Evolutionary conservation across 2,329 filamentous ascomycete species (phyloP).

Genomic region (Echinosphaeria canescens): DNA sequence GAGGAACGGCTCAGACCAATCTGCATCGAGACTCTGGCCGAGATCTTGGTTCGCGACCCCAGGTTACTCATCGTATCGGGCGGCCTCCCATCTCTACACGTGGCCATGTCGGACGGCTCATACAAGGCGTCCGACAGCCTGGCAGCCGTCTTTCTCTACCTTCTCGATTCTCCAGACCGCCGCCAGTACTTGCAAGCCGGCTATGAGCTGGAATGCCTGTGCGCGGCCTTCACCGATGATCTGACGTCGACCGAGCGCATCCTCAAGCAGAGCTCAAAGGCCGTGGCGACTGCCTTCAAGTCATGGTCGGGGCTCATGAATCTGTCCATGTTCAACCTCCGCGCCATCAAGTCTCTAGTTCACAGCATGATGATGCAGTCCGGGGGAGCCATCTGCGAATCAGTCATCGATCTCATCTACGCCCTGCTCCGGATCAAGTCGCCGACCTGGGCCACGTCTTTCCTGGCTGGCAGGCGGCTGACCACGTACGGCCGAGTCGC

Average conservation of each 20-base stretch:
- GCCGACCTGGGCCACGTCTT: conserved; percentile 86
- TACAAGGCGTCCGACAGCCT: conserved; percentile 88
- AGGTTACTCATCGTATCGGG: conserved; percentile 62
- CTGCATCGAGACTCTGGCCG: conserved; percentile 78
- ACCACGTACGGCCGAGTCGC: conserved; percentile 95
- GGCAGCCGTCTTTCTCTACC: conserved; percentile 68
- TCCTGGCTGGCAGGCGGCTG: conserved; percentile 73
- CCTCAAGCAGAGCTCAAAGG: conserved; percentile 72
- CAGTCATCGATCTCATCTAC: conserved; percentile 76
- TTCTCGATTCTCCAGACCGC: conserved; percentile 66
- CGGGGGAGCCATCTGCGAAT: conserved; percentile 34
- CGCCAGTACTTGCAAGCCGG: conserved; percentile 71
- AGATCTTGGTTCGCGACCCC: conserved; percentile 77
- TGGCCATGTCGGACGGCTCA: conserved; percentile 72
- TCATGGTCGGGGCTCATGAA: conserved; percentile 87
- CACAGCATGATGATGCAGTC: conserved; percentile 38
- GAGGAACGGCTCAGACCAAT: conserved; percentile 79
- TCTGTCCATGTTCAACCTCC: conserved; percentile 71
- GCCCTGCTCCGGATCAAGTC: conserved; percentile 69
- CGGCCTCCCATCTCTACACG: conserved; percentile 71
- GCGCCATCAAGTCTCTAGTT: conserved; percentile 61
- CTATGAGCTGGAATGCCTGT: conserved; percentile 72
- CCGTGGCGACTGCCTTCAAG: conserved; percentile 78
- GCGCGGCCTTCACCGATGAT: conserved; percentile 84
- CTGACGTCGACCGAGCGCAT: conserved; percentile 32